These are phyloP conservation scores for Lachancea waltii DNA, from an alignment of 805 yeast species.

Conservation along the genomic window DNA sequence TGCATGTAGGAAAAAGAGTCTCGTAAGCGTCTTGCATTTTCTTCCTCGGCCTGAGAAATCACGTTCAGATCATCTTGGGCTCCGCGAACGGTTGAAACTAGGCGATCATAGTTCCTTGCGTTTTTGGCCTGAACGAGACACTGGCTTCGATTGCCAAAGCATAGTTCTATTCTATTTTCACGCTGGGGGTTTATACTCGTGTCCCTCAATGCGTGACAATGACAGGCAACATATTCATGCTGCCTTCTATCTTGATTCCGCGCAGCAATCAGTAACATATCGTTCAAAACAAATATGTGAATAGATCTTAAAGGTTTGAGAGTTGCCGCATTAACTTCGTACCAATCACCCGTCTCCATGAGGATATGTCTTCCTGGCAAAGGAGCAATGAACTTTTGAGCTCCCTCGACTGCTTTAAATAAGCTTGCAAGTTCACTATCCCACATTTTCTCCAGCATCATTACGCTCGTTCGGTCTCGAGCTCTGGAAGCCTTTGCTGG, in stretches of 20 bases:
- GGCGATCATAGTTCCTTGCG: constrained; percentile 31
- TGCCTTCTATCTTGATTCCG: constrained; percentile 36
- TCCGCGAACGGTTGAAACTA: constrained; percentile 49
- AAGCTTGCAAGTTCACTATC: constrained; percentile 60
- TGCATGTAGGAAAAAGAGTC: constrained; percentile 40
- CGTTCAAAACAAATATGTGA: constrained; percentile 72
- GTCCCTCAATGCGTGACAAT: constrained; percentile 71
- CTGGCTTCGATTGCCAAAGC: constrained; percentile 13
- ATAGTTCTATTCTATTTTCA: constrained; percentile 17
- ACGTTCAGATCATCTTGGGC: constrained; percentile 58
- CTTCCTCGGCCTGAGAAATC: constrained; percentile 44
- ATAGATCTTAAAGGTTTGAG: constrained; percentile 73
- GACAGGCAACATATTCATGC: constrained; percentile 55
- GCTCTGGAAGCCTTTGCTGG: constrained; percentile 18
- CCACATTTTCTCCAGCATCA: constrained; percentile 78
- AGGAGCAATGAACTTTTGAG: constrained; percentile 69
- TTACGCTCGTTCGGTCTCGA: constrained; percentile 60
- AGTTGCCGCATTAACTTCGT: constrained; percentile 77
- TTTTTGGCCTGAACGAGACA: constrained; percentile 23
- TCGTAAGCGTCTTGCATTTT: constrained; percentile 38
- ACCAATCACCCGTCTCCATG: constrained; percentile 79
- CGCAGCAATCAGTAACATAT: constrained; percentile 67
- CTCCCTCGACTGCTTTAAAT: constrained; percentile 85
- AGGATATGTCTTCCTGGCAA: constrained; percentile 75
- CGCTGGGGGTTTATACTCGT: constrained; percentile 38